phyloP scores from a whole-genome alignment of 2,329 filamentous ascomycete species.

The Chaetomiaceae sp. region DNA sequence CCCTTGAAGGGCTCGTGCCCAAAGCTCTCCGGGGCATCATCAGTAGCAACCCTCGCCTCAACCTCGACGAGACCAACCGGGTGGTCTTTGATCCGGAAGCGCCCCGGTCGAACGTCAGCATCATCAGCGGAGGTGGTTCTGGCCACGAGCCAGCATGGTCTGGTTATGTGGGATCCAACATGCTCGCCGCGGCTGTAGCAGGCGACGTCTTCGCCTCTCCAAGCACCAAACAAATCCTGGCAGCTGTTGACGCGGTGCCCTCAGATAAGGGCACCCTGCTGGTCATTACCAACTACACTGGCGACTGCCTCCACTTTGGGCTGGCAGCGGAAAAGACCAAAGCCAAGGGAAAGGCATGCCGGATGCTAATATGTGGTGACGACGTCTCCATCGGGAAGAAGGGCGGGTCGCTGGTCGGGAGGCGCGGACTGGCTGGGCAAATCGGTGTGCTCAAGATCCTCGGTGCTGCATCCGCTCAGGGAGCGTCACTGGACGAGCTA shows the following conservation, averaged over 20 bases:
- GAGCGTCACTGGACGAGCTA: slow-evolving; percentile 46
- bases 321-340: slow-evolving; percentile 55
- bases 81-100: slow-evolving; percentile 48
- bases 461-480: slow-evolving; percentile 46
- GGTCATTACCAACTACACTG: slow-evolving; percentile 62
- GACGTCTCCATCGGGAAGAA: slow-evolving; percentile 60
- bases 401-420: slow-evolving; percentile 54
- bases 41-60: slow-evolving; percentile 49
- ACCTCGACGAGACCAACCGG: slow-evolving; percentile 47
- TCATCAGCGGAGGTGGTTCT: slow-evolving; percentile 54
- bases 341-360: slow-evolving; percentile 49
- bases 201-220: slow-evolving; percentile 63
- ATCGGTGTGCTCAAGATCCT: slow-evolving; percentile 56
- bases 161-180: slow-evolving; percentile 58
- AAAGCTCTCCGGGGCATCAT: slow-evolving; percentile 49
- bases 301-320: slow-evolving; percentile 59
- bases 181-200: slow-evolving; percentile 57
- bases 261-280: slow-evolving; percentile 54
- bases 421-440: slow-evolving; percentile 59
- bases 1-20: slow-evolving; percentile 49
- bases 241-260: slow-evolving; percentile 53
- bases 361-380: slow-evolving; percentile 59
- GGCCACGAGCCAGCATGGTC: slow-evolving; percentile 61
- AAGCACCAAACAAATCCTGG: slow-evolving; percentile 58
- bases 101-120: slow-evolving; percentile 42